These are phyloP conservation scores for Gynostemma pentaphyllum DNA, from an alignment of 306 rosid species.

Conservation along the genomic window DNA sequence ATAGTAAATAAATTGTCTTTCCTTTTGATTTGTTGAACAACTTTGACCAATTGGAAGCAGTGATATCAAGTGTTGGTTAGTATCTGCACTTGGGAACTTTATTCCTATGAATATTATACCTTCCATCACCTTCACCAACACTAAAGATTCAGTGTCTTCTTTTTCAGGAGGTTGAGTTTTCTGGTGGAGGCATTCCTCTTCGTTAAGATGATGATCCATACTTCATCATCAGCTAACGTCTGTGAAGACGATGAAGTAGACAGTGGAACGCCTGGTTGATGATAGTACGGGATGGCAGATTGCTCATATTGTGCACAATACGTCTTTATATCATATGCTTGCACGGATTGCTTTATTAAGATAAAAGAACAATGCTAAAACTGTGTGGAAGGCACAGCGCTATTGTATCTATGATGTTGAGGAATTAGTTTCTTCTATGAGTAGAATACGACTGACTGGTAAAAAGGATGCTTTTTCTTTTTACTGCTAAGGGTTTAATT, in stretches of 20 bases:
- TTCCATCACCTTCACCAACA: not conserved
- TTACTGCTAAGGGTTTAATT: not conserved
- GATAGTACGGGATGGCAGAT: not conserved
- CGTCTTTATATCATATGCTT: not conserved
- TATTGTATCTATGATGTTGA: not conserved
- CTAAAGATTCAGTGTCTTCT: not conserved
- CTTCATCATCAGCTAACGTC: not conserved
- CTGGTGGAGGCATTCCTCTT: conserved; percentile 35
- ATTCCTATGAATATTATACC: not conserved
- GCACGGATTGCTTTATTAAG: not conserved
- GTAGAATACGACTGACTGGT: not conserved
- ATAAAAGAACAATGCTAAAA: not conserved
- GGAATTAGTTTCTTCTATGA: not conserved
- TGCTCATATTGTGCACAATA: not conserved
- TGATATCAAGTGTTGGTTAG: not conserved
- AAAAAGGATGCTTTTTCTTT: not conserved
- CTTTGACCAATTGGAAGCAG: too few relatives aligned
- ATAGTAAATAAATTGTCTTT: not conserved
- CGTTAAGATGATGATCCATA: conserved; percentile 15
- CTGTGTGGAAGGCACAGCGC: not conserved
- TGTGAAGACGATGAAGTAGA: not conserved
- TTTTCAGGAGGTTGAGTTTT: conserved; percentile 46
- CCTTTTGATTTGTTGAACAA: not conserved
- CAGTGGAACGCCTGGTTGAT: not conserved
- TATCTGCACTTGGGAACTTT: not conserved